Percentiles rank a stretch among this genome's conserved stretches.
phyloP scores from a whole-genome alignment of 169 alveolate genomes.

The Ichthyophthirius multifiliis region DNA sequence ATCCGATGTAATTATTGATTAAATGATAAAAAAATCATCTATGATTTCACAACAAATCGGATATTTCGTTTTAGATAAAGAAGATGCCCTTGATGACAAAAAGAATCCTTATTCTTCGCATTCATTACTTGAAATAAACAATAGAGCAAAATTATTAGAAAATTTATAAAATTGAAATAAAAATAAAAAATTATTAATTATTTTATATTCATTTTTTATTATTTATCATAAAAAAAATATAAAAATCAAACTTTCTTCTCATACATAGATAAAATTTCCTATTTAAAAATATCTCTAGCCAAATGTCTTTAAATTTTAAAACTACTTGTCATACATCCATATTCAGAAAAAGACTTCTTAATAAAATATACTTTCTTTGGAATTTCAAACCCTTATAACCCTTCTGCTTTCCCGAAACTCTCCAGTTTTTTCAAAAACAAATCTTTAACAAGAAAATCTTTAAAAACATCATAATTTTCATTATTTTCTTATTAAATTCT shows the following conservation, averaged over 20 bases:
- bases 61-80: no score
- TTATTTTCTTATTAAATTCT: constrained; percentile 6
- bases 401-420: not conserved
- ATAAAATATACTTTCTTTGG: constrained; percentile 74
- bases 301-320: constrained; percentile 87
- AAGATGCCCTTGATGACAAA: no score
- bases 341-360: constrained; percentile 83
- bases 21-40: no score
- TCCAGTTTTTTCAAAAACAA: not conserved
- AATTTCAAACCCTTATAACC: constrained; percentile 41
- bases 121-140: no score
- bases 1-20: no score
- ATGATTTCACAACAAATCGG: no score
- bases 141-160: no score
- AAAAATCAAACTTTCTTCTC: constrained; percentile 11
- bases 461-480: constrained; percentile 43
- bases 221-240: no score
- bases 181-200: no score
- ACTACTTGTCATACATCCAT: constrained; percentile 92
- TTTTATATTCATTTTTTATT: no score
- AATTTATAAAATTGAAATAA: no score
- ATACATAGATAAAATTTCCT: constrained; percentile 52
- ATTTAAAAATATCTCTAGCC: constrained; percentile 50
- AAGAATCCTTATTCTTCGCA: no score
- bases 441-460: constrained; percentile 22